phyloP scores from a whole-genome alignment of 1,139 yeast genomes.

The Saccharomycopsis phalli region DNA sequence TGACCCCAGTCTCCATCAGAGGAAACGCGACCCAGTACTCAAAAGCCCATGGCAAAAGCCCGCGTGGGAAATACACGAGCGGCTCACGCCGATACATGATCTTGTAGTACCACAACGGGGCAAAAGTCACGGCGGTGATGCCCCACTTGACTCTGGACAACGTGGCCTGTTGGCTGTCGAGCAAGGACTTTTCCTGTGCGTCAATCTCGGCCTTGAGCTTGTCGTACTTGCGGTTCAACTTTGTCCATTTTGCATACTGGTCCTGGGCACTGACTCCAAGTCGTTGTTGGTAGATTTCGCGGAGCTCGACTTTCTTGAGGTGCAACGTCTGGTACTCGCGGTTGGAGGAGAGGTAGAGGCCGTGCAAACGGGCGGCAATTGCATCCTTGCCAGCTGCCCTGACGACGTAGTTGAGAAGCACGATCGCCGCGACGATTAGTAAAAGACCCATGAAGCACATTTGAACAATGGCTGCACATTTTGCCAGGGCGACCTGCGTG shows the following conservation, averaged over 20 bases:
- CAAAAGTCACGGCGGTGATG: slow-evolving; percentile 30
- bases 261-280: slow-evolving; percentile 76
- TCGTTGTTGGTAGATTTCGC: slow-evolving; percentile 42
- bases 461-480: not conserved
- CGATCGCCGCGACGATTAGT: slow-evolving; percentile 24
- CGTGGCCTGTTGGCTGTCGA: slow-evolving; percentile 21
- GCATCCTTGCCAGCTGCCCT: slow-evolving; percentile 8
- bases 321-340: slow-evolving; percentile 30
- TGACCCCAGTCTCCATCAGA: slow-evolving; percentile 44
- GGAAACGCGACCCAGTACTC: slow-evolving; percentile 57
- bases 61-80: slow-evolving; percentile 53
- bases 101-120: slow-evolving; percentile 44
- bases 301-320: slow-evolving; percentile 38
- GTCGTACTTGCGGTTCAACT: slow-evolving; percentile 66
- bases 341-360: slow-evolving; percentile 35
- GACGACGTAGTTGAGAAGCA: slow-evolving; percentile 20
- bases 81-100: slow-evolving; percentile 49
- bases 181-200: slow-evolving; percentile 27
- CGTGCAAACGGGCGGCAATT: slow-evolving; percentile 11
- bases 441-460: slow-evolving; percentile 6
- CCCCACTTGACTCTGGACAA: slow-evolving; percentile 26
- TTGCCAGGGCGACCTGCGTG: not conserved
- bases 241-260: slow-evolving; percentile 94
- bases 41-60: slow-evolving; percentile 46
- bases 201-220: slow-evolving; percentile 47